Conservation (phyloP, 108 stramenopile genomes). For the Nitzschia sp. region DNA sequence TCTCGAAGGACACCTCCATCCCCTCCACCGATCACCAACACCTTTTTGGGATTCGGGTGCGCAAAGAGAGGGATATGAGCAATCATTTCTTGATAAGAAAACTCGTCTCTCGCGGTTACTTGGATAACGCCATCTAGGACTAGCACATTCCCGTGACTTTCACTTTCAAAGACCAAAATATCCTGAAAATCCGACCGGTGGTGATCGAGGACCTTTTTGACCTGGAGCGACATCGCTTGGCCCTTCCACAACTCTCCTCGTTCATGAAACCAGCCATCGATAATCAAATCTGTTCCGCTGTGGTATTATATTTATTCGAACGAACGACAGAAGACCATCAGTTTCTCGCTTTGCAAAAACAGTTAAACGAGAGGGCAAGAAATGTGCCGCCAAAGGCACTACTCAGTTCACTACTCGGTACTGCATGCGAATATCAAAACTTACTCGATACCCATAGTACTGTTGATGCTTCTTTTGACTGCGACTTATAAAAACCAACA, state of each 20-base stretch:
- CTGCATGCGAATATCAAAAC: too few species aligned
- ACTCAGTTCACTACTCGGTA: too few species aligned
- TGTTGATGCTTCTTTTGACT: too few species aligned
- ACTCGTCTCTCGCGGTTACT: slow-evolving; percentile 94
- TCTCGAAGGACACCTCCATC: slow-evolving; percentile 95
- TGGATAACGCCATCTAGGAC: slow-evolving; percentile 99
- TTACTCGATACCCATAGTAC: too few species aligned
- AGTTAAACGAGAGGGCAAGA: too few species aligned
- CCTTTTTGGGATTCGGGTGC: slow-evolving; percentile 87
- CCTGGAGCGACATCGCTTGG: slow-evolving; percentile 83
- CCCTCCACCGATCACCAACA: slow-evolving; percentile 96
- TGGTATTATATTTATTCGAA: too few species aligned
- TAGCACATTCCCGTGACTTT: slow-evolving; percentile 91
- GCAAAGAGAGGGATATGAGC: slow-evolving; percentile 93
- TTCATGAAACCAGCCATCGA: slow-evolving; percentile 90
- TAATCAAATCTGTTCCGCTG: slow-evolving; percentile 66
- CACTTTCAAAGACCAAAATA: slow-evolving; percentile 93
- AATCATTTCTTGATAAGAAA: slow-evolving; percentile 98
- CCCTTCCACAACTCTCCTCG: slow-evolving; percentile 84
- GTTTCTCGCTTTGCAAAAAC: too few species aligned
- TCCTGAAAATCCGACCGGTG: slow-evolving; percentile 89
- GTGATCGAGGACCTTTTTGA: slow-evolving; percentile 79
- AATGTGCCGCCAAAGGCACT: too few species aligned
- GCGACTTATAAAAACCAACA: too few species aligned
- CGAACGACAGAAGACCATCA: too few species aligned